phyloP scores from a whole-genome alignment of 176 grass and related monocot species.

The Chrysopogon serrulatus region DNA sequence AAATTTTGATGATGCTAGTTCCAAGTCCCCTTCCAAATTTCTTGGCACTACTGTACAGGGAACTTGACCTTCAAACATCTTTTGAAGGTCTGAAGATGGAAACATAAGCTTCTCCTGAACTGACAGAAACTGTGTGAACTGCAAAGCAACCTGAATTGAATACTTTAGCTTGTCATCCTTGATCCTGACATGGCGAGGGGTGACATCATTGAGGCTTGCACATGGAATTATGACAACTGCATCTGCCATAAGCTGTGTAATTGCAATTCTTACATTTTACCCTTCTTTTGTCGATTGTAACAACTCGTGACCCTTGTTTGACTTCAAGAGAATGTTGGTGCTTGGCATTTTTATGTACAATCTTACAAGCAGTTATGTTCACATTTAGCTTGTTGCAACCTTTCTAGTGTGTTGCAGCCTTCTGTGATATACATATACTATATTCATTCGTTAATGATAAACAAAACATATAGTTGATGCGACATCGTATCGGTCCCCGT shows the following conservation, averaged over 20 bases:
- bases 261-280: slow-evolving; percentile 34
- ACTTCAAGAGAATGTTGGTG: slow-evolving; percentile 24
- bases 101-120: slow-evolving; percentile 19
- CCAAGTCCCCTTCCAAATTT: neutral
- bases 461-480: neutral
- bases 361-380: slow-evolving; percentile 37
- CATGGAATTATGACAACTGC: slow-evolving; percentile 17
- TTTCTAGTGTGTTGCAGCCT: slow-evolving; percentile 1
- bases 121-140: slow-evolving; percentile 23
- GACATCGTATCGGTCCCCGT: neutral
- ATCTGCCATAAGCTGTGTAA: slow-evolving; percentile 23
- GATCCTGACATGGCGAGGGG: slow-evolving; percentile 26
- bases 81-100: slow-evolving; percentile 15
- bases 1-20: slow-evolving; percentile 28
- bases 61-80: slow-evolving; percentile 16
- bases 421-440: too few relatives aligned
- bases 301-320: slow-evolving; percentile 25
- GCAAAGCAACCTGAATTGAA: slow-evolving; percentile 9
- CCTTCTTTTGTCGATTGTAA: slow-evolving; percentile 30
- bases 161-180: slow-evolving; percentile 13
- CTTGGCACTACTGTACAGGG: neutral
- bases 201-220: slow-evolving; percentile 8
- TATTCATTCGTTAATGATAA: neutral
- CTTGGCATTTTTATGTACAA: slow-evolving; percentile 38
- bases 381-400: neutral